phyloP scores from a whole-genome alignment of 2,329 filamentous ascomycete genomes.

The Torrubiella hemipterigena region DNA sequence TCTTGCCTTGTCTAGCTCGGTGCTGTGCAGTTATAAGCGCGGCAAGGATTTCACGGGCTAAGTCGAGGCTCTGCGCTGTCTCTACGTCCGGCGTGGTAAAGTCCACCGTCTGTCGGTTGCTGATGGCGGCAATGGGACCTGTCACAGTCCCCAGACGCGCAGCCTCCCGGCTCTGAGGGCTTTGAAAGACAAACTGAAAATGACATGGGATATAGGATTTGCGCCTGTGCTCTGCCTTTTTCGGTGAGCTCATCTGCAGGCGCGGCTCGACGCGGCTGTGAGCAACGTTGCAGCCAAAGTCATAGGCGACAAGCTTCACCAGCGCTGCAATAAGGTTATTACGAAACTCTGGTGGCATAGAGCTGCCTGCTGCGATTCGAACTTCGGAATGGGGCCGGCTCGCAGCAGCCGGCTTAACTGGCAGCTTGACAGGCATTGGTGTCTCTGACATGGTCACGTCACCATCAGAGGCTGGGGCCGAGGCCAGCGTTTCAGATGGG shows the following conservation, averaged over 20 bases:
- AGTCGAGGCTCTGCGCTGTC: slow-evolving; percentile 48
- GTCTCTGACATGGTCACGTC: slow-evolving; percentile 5
- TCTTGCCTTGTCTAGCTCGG: slow-evolving; percentile 43
- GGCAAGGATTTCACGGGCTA: slow-evolving; percentile 48
- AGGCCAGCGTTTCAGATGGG: slow-evolving; percentile 10
- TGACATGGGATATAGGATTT: slow-evolving; percentile 46
- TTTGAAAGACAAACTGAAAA: slow-evolving; percentile 49
- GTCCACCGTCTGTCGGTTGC: slow-evolving; percentile 39
- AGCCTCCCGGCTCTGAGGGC: slow-evolving; percentile 45
- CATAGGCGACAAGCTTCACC: slow-evolving; percentile 52
- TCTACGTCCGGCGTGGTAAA: slow-evolving; percentile 32
- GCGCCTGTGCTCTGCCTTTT: slow-evolving; percentile 17
- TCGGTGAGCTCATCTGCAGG: slow-evolving; percentile 36
- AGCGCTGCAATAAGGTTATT: slow-evolving; percentile 46
- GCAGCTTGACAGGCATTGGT: too few relatives aligned
- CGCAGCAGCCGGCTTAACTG: too few relatives aligned
- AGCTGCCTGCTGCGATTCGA: slow-evolving; percentile 37
- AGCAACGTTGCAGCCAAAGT: slow-evolving; percentile 51
- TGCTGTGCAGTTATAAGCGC: slow-evolving; percentile 53
- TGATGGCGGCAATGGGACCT: slow-evolving; percentile 50
- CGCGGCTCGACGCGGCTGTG: slow-evolving; percentile 46
- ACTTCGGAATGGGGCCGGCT: too few relatives aligned
- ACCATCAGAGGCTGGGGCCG: too few relatives aligned
- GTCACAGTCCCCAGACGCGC: slow-evolving; percentile 48
- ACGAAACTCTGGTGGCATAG: slow-evolving; percentile 47